Evolutionary conservation across 305 asterid species (phyloP).

Genomic region (Fraxinus angustifolia): DNA sequence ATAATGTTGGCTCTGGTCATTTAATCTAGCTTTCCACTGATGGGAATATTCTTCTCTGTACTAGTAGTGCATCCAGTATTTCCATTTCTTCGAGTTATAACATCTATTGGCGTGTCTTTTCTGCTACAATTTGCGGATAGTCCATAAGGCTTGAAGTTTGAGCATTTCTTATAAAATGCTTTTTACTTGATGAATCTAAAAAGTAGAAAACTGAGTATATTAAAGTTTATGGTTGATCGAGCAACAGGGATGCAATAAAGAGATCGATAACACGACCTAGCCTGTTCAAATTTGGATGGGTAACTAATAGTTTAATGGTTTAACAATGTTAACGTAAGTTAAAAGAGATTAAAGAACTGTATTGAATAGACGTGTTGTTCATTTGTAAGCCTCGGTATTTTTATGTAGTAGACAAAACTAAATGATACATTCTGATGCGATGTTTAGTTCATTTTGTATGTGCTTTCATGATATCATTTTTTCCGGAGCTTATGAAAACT

Average conservation of each 20-base stretch:
- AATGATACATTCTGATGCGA: background rate
- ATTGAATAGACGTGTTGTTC: background rate
- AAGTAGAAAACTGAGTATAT: background rate
- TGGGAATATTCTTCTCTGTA: background rate
- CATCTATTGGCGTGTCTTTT: background rate
- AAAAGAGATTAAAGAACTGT: background rate
- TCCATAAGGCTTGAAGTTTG: background rate
- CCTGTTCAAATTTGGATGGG: background rate
- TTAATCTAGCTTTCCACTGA: background rate
- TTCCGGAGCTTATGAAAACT: background rate
- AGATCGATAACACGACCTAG: background rate
- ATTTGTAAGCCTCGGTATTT: background rate
- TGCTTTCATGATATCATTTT: background rate
- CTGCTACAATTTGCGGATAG: background rate
- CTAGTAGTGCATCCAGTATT: background rate
- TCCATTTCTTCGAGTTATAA: background rate
- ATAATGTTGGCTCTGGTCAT: background rate
- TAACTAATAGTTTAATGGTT: background rate
- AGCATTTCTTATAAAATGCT: background rate
- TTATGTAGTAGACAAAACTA: background rate
- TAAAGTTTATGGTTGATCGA: background rate
- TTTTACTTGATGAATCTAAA: background rate
- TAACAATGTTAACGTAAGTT: background rate
- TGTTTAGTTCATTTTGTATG: background rate
- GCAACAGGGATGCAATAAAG: background rate